Conservation (phyloP, 2,329 filamentous ascomycete genomes). For the Geoglossum cookeanum region DNA sequence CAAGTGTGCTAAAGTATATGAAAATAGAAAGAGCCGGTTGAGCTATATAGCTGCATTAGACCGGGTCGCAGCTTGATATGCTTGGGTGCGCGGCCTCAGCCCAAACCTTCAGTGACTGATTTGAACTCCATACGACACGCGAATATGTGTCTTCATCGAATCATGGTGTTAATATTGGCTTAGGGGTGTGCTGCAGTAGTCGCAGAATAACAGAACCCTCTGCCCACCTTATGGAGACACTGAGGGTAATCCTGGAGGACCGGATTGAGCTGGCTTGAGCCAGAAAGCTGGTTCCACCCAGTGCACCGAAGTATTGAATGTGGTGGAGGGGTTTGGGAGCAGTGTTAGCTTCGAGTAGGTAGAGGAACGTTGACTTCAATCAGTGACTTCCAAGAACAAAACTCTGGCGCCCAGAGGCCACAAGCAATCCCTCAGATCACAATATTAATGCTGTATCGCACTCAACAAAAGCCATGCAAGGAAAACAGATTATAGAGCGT, state of each 20-base stretch:
- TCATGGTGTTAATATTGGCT: background rate
- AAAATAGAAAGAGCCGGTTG: too few species aligned
- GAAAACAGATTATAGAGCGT: background rate
- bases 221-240: background rate
- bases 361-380: background rate
- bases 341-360: background rate
- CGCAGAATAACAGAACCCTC: background rate
- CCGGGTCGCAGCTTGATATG: too few species aligned
- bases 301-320: background rate
- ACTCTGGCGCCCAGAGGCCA: background rate
- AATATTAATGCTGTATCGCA: too few species aligned
- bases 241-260: background rate
- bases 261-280: background rate
- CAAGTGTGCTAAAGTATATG: too few species aligned
- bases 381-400: background rate
- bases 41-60: too few species aligned
- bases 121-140: background rate
- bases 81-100: too few species aligned
- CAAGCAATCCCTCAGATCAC: too few species aligned
- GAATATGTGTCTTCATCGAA: background rate
- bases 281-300: background rate
- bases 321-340: background rate
- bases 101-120: background rate
- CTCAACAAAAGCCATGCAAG: background rate
- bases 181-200: background rate